Evolutionary conservation across 768 basidiomycete species (phyloP).

Genomic region (Lentinula lateritia): DNA sequence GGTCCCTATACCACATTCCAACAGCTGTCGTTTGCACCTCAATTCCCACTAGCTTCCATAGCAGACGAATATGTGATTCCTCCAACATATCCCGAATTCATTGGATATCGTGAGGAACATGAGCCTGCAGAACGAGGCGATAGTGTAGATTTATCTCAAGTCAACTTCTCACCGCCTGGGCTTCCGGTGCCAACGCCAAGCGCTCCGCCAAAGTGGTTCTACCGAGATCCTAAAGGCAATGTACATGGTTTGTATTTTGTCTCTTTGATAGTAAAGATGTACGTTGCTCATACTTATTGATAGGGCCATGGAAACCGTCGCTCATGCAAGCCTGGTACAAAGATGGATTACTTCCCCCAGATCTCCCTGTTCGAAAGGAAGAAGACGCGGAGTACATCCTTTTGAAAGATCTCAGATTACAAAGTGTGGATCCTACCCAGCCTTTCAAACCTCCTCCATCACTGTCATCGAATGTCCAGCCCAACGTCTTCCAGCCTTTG

Average conservation of each 20-base stretch:
- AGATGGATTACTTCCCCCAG: slow-evolving; percentile 75
- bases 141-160: slow-evolving; percentile 44
- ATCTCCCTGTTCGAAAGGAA: slow-evolving; percentile 76
- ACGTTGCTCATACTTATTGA: slow-evolving; percentile 9
- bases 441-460: slow-evolving; percentile 56
- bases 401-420: slow-evolving; percentile 70
- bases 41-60: slow-evolving; percentile 82
- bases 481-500: slow-evolving; percentile 17
- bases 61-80: slow-evolving; percentile 91
- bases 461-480: slow-evolving; percentile 30
- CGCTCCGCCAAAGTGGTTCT: slow-evolving; percentile 75
- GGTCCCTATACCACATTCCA: slow-evolving; percentile 91
- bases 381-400: slow-evolving; percentile 64
- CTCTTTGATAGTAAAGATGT: background rate
- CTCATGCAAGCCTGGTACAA: slow-evolving; percentile 90
- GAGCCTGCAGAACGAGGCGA: slow-evolving; percentile 50
- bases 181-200: slow-evolving; percentile 65
- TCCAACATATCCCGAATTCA: slow-evolving; percentile 78
- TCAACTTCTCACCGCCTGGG: slow-evolving; percentile 76
- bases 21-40: slow-evolving; percentile 80
- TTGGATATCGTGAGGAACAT: slow-evolving; percentile 59
- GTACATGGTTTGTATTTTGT: slow-evolving; percentile 57
- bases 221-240: slow-evolving; percentile 76
- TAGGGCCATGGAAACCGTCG: slow-evolving; percentile 84
- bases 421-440: slow-evolving; percentile 76